A percentile compares a stretch with the other conserved stretches of the same genome.
Conservation (phyloP, 495 filamentous ascomycete species). For the Peziza echinospora region DNA sequence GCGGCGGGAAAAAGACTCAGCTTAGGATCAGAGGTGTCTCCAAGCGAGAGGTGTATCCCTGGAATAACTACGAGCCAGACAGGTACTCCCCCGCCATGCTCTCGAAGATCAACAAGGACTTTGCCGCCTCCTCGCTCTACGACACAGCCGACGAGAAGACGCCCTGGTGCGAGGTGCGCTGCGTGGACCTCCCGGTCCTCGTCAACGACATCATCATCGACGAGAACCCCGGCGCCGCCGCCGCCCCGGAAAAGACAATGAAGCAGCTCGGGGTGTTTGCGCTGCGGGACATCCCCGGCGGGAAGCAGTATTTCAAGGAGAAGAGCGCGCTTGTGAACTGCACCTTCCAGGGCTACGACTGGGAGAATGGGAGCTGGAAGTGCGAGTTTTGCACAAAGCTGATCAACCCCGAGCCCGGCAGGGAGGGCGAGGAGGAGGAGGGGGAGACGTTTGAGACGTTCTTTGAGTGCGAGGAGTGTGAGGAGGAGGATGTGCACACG, state of each 20-base stretch:
- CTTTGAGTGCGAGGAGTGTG: neutral
- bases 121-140: neutral
- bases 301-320: neutral
- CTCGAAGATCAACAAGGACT: slow-evolving; percentile 44
- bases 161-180: slow-evolving; percentile 46
- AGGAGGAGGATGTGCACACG: slow-evolving; percentile 33
- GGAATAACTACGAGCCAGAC: slow-evolving; percentile 78
- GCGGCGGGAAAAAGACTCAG: neutral
- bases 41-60: slow-evolving; percentile 75
- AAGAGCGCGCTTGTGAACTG: neutral
- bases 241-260: slow-evolving; percentile 23
- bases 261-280: slow-evolving; percentile 79
- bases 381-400: neutral
- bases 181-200: slow-evolving; percentile 48
- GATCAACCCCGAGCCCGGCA: neutral
- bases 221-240: slow-evolving; percentile 4
- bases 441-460: too few species aligned
- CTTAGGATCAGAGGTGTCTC: slow-evolving; percentile 32
- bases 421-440: too few species aligned
- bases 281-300: slow-evolving; percentile 48
- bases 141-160: slow-evolving; percentile 37
- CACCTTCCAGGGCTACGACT: neutral
- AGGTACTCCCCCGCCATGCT: slow-evolving; percentile 50
- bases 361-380: neutral
- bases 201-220: slow-evolving; percentile 25